Evolutionary conservation across 805 yeast species (phyloP), one percentile per base, ranked within the genome.

Genomic region (Wickerhamomyces xylosicus): DNA sequence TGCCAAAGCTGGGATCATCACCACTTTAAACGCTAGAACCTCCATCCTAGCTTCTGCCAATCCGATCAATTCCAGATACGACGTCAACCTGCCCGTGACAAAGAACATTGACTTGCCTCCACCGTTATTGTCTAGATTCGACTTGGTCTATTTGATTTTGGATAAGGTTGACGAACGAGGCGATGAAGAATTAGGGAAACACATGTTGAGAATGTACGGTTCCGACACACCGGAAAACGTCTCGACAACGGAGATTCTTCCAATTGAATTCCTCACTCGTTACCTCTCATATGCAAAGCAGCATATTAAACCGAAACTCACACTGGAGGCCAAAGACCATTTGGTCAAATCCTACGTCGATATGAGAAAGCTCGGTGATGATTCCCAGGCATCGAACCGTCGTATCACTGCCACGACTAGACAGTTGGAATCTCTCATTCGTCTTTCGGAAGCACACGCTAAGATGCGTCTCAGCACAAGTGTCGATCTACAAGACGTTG

Each of bases 1-100:
- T 54, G 98, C 98, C 25, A 92, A 92, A 55, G 98, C 98, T 1
- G 98, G 98, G 43, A 92, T 92, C 54, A 92, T 92, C 53, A 92
- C 98, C 5, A 92, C 97, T 0, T 67, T 92, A 44, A 92, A 92
- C 58, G 98, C 98, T 1, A 74, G 98, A 62, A 90, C 97, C 0
- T 90, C 97, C 1, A 82, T 92, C 46, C 66, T 92, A 41, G 98
- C 98, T 0, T 84, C 95, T 31, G 98, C 98, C 1, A 92, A 92
- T 59, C 98, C 98, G 13, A 89, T 92, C 46, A 90, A 92, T 45
- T 90, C 97, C 3, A 74, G 95, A 47, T 92, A 92, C 59, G 87
- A 92, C 59, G 95, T 97, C n/a, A 76, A 82, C 49, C 66, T 90
- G 43, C 95, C 97, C 0, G 98, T 92, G 11, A 86, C 97, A 1